A percentile compares a stretch with the other conserved stretches of the same genome.
Evolutionary conservation across 2,329 filamentous ascomycete species (phyloP).

Genomic region (Paraphaeosphaeria sporulosa): DNA sequence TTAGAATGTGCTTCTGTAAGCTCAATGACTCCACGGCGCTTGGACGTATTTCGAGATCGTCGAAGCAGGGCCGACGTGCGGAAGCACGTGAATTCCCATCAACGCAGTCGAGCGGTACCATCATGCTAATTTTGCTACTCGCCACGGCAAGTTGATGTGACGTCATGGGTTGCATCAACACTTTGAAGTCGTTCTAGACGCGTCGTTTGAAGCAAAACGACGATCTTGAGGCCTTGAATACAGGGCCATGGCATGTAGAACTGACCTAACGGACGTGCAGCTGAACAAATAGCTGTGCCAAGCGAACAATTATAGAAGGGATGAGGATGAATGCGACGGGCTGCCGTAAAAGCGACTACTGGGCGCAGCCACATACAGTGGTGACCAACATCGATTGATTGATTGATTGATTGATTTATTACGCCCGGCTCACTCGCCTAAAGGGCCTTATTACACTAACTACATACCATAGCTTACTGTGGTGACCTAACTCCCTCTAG

Average conservation of each 20-base stretch:
- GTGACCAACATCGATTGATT: too few relatives aligned
- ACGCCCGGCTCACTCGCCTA: too few relatives aligned
- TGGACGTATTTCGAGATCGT: conserved; percentile 13
- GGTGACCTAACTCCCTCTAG: too few relatives aligned
- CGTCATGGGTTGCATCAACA: neutral
- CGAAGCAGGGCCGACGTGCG: conserved; percentile 19
- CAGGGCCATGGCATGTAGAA: too few relatives aligned
- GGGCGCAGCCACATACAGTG: neutral
- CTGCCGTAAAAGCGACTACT: neutral
- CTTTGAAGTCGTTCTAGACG: neutral
- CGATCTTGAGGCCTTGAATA: too few relatives aligned
- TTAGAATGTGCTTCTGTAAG: neutral
- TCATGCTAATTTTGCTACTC: neutral
- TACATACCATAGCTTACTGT: too few relatives aligned
- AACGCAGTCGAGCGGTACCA: conserved; percentile 21
- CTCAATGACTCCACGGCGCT: conserved; percentile 17
- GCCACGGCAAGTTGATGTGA: neutral
- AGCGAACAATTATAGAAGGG: neutral
- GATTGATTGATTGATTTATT: too few relatives aligned
- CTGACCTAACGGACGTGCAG: neutral
- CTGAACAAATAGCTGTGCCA: neutral
- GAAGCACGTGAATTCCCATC: conserved; percentile 29
- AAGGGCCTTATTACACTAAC: too few relatives aligned
- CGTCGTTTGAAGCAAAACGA: too few relatives aligned
- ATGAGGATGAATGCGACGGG: neutral